A percentile compares a stretch with the other conserved stretches of the same genome.
Evolutionary conservation across 2,329 filamentous ascomycete genomes (phyloP).

Genomic region (Pseudogymnoascus sp.): DNA sequence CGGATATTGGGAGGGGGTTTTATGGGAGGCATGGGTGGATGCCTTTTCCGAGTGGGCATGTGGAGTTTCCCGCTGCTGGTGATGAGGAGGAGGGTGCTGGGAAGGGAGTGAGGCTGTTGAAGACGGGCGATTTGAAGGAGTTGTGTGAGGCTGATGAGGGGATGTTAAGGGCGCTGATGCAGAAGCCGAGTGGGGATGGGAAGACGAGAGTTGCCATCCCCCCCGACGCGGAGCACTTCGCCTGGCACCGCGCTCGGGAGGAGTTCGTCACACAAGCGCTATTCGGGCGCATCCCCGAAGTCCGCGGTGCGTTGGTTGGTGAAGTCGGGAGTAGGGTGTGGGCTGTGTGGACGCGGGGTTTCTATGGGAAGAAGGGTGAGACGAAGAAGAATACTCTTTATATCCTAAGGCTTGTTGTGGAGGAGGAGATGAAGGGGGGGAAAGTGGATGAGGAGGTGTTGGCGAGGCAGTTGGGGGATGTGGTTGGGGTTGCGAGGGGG

Average conservation of each 20-base stretch:
- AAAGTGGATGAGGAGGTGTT: slow-evolving; percentile 34
- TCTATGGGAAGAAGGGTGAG: slow-evolving; percentile 43
- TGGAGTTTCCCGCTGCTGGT: slow-evolving; percentile 46
- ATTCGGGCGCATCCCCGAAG: slow-evolving; percentile 43
- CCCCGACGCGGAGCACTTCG: slow-evolving; percentile 58
- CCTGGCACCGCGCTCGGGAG: slow-evolving; percentile 75
- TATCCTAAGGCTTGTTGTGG: slow-evolving; percentile 59
- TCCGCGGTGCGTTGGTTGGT: slow-evolving; percentile 62
- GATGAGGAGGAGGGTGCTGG: background rate
- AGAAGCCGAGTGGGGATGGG: slow-evolving; percentile 29
- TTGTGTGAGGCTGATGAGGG: slow-evolving; percentile 57
- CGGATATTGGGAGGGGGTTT: slow-evolving; percentile 76
- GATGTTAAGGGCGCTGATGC: slow-evolving; percentile 47
- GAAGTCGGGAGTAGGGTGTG: slow-evolving; percentile 52
- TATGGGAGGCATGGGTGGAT: slow-evolving; percentile 74
- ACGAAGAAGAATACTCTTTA: slow-evolving; percentile 52
- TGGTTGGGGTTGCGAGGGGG: slow-evolving; percentile 57
- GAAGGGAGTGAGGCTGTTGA: slow-evolving; percentile 38
- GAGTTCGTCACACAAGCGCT: slow-evolving; percentile 64
- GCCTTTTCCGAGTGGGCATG: slow-evolving; percentile 62
- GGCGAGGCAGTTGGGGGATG: slow-evolving; percentile 45
- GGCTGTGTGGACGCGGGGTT: slow-evolving; percentile 64
- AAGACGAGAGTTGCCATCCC: slow-evolving; percentile 54
- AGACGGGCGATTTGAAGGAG: slow-evolving; percentile 49
- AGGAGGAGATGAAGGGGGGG: slow-evolving; percentile 38